Evolutionary conservation across 2,329 filamentous ascomycete genomes (phyloP), one percentile per base, ranked within the genome.

Genomic region (Penicillium corylophilum): DNA sequence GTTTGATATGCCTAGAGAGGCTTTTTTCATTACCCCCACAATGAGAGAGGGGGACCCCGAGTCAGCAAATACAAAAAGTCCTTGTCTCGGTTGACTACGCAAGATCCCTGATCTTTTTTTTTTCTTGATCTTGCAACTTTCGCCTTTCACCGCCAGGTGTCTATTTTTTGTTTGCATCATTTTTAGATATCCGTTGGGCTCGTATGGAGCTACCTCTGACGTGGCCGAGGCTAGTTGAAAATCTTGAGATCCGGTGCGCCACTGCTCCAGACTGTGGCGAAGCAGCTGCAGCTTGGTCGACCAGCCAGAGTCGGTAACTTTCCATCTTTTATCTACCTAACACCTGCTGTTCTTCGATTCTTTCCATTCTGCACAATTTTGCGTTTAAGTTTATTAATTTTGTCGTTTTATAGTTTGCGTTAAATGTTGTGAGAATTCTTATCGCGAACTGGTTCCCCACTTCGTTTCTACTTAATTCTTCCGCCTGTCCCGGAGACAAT

Each of bases 221-320:
- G 68, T 71, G 69, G 61, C 53, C 57, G 50, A 51, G 51, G 53
- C 55, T 55, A 53, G 51, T 53, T 48, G 51, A 54, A 60, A 58
- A 51, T 49, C 48, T 46, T 51, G 48, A 43, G 44, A 44, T 31
- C 24, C 16, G 36, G 49, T 52, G 60, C 61, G 60, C 62, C 58
- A 61, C 49, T 56, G 55, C 62, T 64, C 61, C 61, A 60, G 50
- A 59, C 61, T 71, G 70, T 72, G 70, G 70, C 70, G 70, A 65
- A 73, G 70, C 61, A 57, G 54, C 56, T 71, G 67, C 66, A 68
- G 65, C 50, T 59, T 54, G 47, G 56, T 51, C 48, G 55, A 62
- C 58, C 60, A 46, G 26, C 50, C 49, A 59, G 56, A 53, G 53
- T 60, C 48, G 50, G 49, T 56, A 49, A 60, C 48, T 59, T 57